Base-by-base conservation (phyloP, 257 asterid genomes). In the Solanum chilense region DNA sequence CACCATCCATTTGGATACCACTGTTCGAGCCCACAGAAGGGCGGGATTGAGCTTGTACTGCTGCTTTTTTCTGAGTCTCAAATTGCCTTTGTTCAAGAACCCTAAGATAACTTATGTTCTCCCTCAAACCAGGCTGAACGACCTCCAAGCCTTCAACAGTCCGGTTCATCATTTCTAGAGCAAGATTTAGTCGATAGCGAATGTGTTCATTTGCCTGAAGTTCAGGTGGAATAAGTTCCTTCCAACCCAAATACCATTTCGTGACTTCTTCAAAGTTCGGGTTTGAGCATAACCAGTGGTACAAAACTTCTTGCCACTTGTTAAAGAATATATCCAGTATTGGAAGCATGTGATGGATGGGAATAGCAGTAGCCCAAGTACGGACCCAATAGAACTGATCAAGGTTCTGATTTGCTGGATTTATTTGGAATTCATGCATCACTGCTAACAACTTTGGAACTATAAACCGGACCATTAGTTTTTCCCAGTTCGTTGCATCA, bases 401-500 rank as follows among this genome's bases (percentile, higher is more conserved):
- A 16, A 94, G 96, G 21, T 89, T 92, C 90, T 95, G 98, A 85
- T 92, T 91, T 21, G 93, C 91, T 25, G 98, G 98, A 89, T 96
- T 92, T 86, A 96, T 90, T 88, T 92, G 94, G 21, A 96, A 89
- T 15, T 93, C 97, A 27, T 92, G 93, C 98, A 96, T 95, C 85
- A 94, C 93, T 15, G 86, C 77, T 89, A 92, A 74, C 76, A 96
- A 83, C 87, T 94, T 95, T 14, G 98, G 99, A 87, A 93, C 87
- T 35, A 94, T 94, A 86, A 88, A 90, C 31, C 94, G 88, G 68
- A 87, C 97, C 96, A 96, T 94, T 18, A 96, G 92, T 45, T 94
- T 95, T 91, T 97, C 98, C 99, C 99, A 97, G 87, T 95, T 97
- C 77, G 89, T 91, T 14, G 97, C 86, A 93, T 95, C 98, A 88